Percentiles rank a stretch among this genome's conserved stretches.
Evolutionary conservation across 2,329 filamentous ascomycete genomes (phyloP).

Genomic region (Periconia sp.): DNA sequence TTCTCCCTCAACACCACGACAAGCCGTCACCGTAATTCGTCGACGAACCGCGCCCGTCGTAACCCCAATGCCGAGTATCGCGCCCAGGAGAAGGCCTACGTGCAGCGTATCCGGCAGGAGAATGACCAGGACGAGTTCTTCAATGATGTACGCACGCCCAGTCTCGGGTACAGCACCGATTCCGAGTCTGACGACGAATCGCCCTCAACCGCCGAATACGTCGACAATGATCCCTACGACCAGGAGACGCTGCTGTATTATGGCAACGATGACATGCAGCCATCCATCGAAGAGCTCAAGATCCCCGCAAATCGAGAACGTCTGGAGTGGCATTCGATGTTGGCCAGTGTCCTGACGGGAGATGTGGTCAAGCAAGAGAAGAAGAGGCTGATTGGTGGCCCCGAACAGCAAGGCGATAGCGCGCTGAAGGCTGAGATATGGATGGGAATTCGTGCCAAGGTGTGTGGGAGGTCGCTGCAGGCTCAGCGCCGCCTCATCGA

Average conservation of each 20-base stretch:
- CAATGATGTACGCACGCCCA: constrained; percentile 70
- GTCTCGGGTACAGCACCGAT: constrained; percentile 71
- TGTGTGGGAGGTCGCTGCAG: constrained; percentile 81
- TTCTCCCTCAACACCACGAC: constrained; percentile 51
- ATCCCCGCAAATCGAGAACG: constrained; percentile 88
- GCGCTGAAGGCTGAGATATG: constrained; percentile 75
- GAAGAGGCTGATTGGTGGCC: constrained; percentile 85
- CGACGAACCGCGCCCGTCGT: constrained; percentile 58
- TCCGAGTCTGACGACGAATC: constrained; percentile 92
- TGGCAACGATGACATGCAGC: constrained; percentile 85
- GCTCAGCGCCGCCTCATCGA: constrained; percentile 89
- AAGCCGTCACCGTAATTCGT: constrained; percentile 62
- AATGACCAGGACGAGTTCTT: constrained; percentile 73
- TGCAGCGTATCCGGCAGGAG: constrained; percentile 87
- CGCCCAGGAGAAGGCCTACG: constrained; percentile 92
- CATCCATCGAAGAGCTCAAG: constrained; percentile 86
- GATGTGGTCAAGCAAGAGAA: constrained; percentile 99
- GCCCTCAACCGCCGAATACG: constrained; percentile 80
- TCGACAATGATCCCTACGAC: constrained; percentile 83
- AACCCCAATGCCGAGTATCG: constrained; percentile 77
- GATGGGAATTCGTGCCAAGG: constrained; percentile 83
- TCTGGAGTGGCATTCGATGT: constrained; percentile 97
- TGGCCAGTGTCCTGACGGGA: constrained; percentile 91
- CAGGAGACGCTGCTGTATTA: constrained; percentile 94
- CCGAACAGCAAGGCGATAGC: constrained; percentile 75